Percentiles rank a stretch among this genome's conserved stretches.
phyloP scores from a whole-genome alignment of 1,139 yeast species.

The Saccharomyces hybrid region DNA sequence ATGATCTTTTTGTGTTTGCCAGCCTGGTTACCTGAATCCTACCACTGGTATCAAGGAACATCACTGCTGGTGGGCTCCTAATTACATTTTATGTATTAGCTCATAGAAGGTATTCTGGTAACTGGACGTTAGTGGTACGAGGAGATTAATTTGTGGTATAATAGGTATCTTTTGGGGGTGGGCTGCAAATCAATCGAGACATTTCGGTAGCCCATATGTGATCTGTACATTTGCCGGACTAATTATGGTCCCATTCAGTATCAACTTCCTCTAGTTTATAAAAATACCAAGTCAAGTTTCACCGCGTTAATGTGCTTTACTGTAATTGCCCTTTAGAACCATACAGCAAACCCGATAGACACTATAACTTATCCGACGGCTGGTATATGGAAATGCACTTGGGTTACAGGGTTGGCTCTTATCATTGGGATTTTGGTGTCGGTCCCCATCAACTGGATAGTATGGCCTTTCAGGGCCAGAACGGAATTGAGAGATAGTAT shows the following conservation, averaged over 20 bases:
- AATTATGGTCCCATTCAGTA: slow-evolving; percentile 32
- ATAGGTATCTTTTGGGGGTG: slow-evolving; percentile 43
- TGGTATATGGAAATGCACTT: slow-evolving; percentile 34
- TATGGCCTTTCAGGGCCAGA: slow-evolving; percentile 45
- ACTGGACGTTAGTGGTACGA: slow-evolving; percentile 33
- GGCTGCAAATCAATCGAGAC: slow-evolving; percentile 36
- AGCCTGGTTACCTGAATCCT: slow-evolving; percentile 36
- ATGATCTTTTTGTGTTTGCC: slow-evolving; percentile 38
- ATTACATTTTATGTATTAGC: slow-evolving; percentile 35
- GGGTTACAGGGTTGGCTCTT: slow-evolving; percentile 38
- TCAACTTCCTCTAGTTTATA: slow-evolving; percentile 32
- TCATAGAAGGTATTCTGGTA: slow-evolving; percentile 41
- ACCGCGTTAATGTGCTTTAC: slow-evolving; percentile 38
- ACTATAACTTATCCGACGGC: slow-evolving; percentile 14
- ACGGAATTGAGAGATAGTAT: slow-evolving; percentile 38
- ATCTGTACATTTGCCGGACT: slow-evolving; percentile 37
- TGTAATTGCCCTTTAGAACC: slow-evolving; percentile 34
- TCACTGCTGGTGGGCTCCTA: slow-evolving; percentile 40
- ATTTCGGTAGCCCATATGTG: slow-evolving; percentile 36
- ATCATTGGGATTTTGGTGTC: slow-evolving; percentile 36
- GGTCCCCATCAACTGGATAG: slow-evolving; percentile 38
- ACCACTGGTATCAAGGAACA: slow-evolving; percentile 37
- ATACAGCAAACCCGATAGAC: slow-evolving; percentile 15
- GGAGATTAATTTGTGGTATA: slow-evolving; percentile 34
- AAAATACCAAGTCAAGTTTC: slow-evolving; percentile 38